Evolutionary conservation across 805 yeast species (phyloP), one percentile per base, ranked within the genome.

Genomic region (Zygoascus ofunaensis): DNA sequence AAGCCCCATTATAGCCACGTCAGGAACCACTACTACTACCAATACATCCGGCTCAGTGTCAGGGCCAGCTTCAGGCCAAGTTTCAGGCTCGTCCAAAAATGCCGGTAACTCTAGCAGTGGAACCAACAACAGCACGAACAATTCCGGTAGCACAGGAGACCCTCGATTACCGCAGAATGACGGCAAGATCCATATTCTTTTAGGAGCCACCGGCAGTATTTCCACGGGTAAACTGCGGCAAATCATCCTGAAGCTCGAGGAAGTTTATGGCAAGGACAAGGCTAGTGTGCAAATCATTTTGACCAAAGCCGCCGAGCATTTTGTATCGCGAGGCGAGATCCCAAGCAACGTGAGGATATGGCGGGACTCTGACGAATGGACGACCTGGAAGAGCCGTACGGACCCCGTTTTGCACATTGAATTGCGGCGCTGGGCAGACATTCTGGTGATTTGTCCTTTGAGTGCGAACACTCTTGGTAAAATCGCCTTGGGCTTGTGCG

Each of bases 391-490:
- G 54, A 64, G 70, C 37, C 72, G 94, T 49, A 71, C 80, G 44
- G 97, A 92, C 62, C 97, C 97, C 1, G 95, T 92, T 32, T 70
- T 92, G 51, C 97, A 90, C 65, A 87, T 90, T 53, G 97, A 92
- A 65, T 70, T 90, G 48, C 79, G 97, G 48, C 78, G 95, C 51
- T 90, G 97, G 97, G 97, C 97, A 1, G 97, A 90, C 64, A 79
- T 92, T 36, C 70, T 92, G 40, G 74, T 92, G 19, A 82, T 90
- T 37, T 95, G 95, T n/a, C 98, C 98, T 12, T 69, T 90, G 53
- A 82, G 94, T 14, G 97, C 97, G 4, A 92, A 92, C 62, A 82
- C 97, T 0, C 68, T 90, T 41, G 80, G 95, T 12, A 92, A 92
- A 58, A 80, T 92, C 42, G 80, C 95, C 0, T 68, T 86, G 47